phyloP scores from a whole-genome alignment of 2,329 filamentous ascomycete genomes.

The Diaporthe australafricana region DNA sequence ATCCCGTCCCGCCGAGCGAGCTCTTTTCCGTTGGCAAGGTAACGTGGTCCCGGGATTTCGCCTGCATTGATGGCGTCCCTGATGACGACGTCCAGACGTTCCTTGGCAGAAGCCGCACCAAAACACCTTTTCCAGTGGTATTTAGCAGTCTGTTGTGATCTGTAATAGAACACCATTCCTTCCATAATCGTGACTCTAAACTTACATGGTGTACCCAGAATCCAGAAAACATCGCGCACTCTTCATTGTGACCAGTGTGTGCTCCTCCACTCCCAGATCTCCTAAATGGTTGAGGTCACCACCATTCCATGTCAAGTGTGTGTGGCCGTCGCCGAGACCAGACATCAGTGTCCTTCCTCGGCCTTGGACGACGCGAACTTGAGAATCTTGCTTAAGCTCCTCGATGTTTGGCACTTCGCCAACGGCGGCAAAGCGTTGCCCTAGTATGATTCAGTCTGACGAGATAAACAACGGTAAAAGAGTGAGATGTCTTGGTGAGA shows the following conservation, averaged over 20 bases:
- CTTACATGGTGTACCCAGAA: conserved; percentile 60
- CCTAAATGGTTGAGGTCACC: conserved; percentile 55
- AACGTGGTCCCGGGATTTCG: conserved; percentile 58
- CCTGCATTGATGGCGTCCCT: conserved; percentile 61
- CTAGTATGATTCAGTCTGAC: background rate
- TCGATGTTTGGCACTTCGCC: conserved; percentile 42
- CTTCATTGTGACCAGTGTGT: conserved; percentile 56
- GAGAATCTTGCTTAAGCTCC: conserved; percentile 40
- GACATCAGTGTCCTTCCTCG: conserved; percentile 59
- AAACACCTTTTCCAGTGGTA: conserved; percentile 45
- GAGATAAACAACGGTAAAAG: background rate
- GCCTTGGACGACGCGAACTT: conserved; percentile 52
- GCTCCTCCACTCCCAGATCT: conserved; percentile 58
- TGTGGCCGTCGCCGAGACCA: conserved; percentile 61
- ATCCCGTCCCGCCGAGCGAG: conserved; percentile 58
- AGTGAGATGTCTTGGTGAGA: too few relatives aligned
- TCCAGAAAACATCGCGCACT: conserved; percentile 58
- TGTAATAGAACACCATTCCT: background rate
- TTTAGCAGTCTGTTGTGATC: background rate
- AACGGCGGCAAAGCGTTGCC: conserved; percentile 42
- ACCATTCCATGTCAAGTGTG: conserved; percentile 61
- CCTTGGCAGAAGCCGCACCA: conserved; percentile 59
- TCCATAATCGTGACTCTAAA: background rate
- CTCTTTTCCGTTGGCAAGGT: conserved; percentile 60
- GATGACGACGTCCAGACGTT: conserved; percentile 58